Conservation (phyloP, 768 basidiomycete genomes). For the Dendrothele bispora region DNA sequence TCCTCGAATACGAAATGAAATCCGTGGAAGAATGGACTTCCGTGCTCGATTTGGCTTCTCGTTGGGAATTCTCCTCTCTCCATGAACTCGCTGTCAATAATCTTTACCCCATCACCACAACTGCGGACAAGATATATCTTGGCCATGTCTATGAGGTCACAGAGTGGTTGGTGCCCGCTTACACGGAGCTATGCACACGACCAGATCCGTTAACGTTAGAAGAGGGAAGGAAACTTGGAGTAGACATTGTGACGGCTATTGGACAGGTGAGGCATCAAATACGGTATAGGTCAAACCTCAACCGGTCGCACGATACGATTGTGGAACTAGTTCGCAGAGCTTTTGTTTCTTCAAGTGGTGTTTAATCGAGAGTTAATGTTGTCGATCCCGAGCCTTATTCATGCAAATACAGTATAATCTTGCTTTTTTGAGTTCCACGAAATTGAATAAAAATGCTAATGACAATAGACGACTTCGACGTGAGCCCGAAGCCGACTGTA, state of each 20-base stretch:
- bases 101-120: conserved; percentile 21
- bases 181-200: conserved; percentile 25
- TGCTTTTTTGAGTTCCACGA: no score
- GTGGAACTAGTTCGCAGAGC: conserved; percentile 1
- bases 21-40: conserved; percentile 32
- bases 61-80: conserved; percentile 28
- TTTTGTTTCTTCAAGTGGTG: background rate
- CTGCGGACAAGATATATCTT: conserved; percentile 33
- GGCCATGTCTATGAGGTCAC: conserved; percentile 25
- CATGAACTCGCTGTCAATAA: conserved; percentile 31
- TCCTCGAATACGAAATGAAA: background rate
- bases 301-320: conserved; percentile 4
- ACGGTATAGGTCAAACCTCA: conserved; percentile 10
- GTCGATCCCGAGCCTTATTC: no score
- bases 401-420: no score
- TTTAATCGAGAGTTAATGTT: no score
- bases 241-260: conserved; percentile 2
- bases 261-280: conserved; percentile 1
- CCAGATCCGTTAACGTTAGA: conserved; percentile 1
- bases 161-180: conserved; percentile 36
- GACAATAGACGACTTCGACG: background rate
- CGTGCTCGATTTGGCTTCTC: conserved; percentile 29
- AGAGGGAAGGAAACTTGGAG: conserved; percentile 6
- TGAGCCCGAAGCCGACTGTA: background rate
- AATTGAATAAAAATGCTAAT: background rate